Percentiles rank a stretch among this genome's conserved stretches.
Evolutionary conservation across 805 yeast genomes (phyloP).

Genomic region (Kluyveromyces nonfermentans): DNA sequence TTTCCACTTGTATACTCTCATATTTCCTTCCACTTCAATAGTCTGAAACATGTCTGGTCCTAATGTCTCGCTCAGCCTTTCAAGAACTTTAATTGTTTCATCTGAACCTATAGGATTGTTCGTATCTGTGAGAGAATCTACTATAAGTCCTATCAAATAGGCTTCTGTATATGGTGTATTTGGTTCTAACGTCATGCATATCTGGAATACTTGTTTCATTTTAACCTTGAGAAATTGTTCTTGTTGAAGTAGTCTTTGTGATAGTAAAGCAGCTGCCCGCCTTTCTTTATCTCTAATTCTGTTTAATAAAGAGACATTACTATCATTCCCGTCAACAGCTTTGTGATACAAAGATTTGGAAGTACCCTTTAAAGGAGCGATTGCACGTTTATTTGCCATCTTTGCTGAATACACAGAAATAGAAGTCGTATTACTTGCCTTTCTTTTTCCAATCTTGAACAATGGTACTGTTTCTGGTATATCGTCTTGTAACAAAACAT

Average conservation of each 20-base stretch:
- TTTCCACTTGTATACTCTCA: constrained; percentile 25
- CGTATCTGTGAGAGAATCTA: constrained; percentile 25
- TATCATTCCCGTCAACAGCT: constrained; percentile 12
- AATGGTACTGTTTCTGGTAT: constrained; percentile 18
- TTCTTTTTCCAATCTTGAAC: constrained; percentile 17
- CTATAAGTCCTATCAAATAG: constrained; percentile 18
- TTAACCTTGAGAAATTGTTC: constrained; percentile 22
- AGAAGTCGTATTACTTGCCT: constrained; percentile 10
- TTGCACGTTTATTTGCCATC: not conserved
- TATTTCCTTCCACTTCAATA: constrained; percentile 19
- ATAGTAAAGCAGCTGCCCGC: constrained; percentile 17
- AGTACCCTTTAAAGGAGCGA: constrained; percentile 1
- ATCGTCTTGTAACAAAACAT: not conserved
- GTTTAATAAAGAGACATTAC: constrained; percentile 19
- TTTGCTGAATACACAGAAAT: not conserved
- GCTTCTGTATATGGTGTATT: constrained; percentile 24
- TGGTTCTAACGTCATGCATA: constrained; percentile 16
- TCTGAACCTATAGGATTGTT: constrained; percentile 25
- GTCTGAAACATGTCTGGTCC: constrained; percentile 10
- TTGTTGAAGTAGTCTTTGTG: constrained; percentile 20
- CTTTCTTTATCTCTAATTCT: constrained; percentile 23
- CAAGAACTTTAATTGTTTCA: constrained; percentile 21
- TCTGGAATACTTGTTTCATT: constrained; percentile 23
- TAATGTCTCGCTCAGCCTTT: constrained; percentile 13
- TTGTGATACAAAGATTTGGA: not conserved